Base-by-base conservation (phyloP, 257 asterid genomes). In the Thymus quinquecostatus region DNA sequence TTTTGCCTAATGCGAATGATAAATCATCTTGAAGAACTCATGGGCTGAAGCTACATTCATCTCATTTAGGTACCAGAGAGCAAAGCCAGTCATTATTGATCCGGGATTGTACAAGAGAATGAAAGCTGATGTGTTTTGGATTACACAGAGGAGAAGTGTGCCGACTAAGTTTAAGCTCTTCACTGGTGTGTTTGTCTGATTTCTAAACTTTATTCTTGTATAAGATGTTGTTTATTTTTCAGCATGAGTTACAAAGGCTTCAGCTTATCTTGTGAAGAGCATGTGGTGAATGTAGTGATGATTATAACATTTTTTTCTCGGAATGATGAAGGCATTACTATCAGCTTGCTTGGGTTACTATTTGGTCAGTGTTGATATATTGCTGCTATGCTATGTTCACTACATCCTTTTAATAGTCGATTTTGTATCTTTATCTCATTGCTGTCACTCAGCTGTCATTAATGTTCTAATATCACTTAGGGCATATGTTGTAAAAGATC, bases 61-160 rank as follows among this genome's bases (percentile, higher is more conserved):
- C 12, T 50, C 3, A 29, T 69, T 78, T 66, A 92, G 98, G 85
- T 84, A 74, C 66, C 98, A 90, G 73, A 90, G 98, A 58, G 98
- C 97, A 32, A 92, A 92, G 72, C 98, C 98, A 1, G 79, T 92
- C 12, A 90, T 92, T 60, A 74, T 92, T 55, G 98, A 92, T 79
- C 98, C 97, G 1, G 97, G 98, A 77, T 73, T 92, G 88, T 92
- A 90, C 67, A 82, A 84, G 93, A 80, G 86, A 4, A 66, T 85
- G 71, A 92, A 92, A 71, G 55, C 92, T 36, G 97, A 92, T 67
- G 98, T 92, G 64, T 90, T 88, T 80, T 92, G 98, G 98, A 87
- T 92, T 74, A 92, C 97, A 3, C 97, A 92, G 75, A 72, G 95
- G 73, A 84, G 98, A 82, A 92, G 98, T 73, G 98, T 92, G 66